Base-by-base conservation (phyloP, 1,139 yeast genomes). In the Hyphopichia buzzinii region DNA sequence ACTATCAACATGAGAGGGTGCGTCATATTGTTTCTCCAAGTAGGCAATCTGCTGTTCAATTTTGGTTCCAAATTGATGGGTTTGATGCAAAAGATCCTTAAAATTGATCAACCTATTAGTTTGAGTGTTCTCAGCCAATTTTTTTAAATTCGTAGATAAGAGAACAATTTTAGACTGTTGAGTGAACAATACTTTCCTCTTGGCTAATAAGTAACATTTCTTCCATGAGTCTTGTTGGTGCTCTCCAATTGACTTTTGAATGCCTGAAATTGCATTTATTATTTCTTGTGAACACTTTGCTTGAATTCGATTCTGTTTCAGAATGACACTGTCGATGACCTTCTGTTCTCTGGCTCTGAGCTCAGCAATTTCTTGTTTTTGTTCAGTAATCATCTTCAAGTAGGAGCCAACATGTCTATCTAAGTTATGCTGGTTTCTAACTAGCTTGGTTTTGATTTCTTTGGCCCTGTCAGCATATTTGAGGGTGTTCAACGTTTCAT, bases 391-490 rank as follows among this genome's bases (percentile, higher is more conserved):
- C 82, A 86, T 84, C 59, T 84, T 84, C 52, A 87, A 64, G 54
- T 89, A 89, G 2, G 94, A 83, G 0, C 95, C 90, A 30, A 90
- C 95, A 60, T 89, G 96, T 32, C 95, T 72, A 54, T 84, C 88
- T 40, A 89, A 69, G 42, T 80, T 83, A 42, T 81, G 89, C 45
- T 80, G 83, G 52, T 89, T 90, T 44, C 95, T 64, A 3, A 77
- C 72, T 2, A 85, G 69, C 51, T 86, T 87, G 0, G 96, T 90
- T 54, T 86, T 86, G 49, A 90, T 90, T 48, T 85, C 90, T 51
- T 88, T 88, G 13, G 96, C 97, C 22, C 96, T 68, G 54, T 88
- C 81, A 0, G 97, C 97, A 57, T 89, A 90, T 55, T 87, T 87
- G 40, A 90, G 71, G 0, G 97, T 87, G 56, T 89, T 90, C 38